These are phyloP conservation scores for Trichoderma asperelloides DNA, from an alignment of 495 filamentous ascomycete species.

Conservation along the genomic window DNA sequence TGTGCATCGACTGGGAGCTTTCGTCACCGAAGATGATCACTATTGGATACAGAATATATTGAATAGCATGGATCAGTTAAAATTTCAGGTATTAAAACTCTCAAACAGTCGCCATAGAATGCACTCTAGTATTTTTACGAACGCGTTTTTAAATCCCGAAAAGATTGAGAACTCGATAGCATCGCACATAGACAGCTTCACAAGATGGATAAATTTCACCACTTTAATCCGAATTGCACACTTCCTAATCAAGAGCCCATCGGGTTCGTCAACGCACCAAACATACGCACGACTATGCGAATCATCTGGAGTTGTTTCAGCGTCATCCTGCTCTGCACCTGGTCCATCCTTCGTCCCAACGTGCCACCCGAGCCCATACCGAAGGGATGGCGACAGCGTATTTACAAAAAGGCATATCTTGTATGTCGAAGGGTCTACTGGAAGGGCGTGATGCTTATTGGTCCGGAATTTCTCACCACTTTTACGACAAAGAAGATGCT, in stretches of 20 bases:
- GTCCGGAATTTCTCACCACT: neutral
- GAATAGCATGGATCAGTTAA: too few species aligned
- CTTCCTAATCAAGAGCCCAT: neutral
- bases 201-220: neutral
- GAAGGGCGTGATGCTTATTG: neutral
- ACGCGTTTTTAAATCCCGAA: too few species aligned
- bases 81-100: too few species aligned
- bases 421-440: neutral
- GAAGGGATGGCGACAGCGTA: neutral
- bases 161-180: too few species aligned
- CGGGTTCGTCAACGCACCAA: neutral
- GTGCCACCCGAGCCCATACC: neutral
- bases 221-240: neutral
- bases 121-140: too few species aligned
- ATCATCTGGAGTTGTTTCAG: neutral
- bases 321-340: neutral
- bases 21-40: too few species aligned
- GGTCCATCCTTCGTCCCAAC: neutral
- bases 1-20: too few species aligned
- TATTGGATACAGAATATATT: too few species aligned
- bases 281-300: neutral
- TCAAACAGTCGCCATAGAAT: too few species aligned
- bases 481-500: neutral
- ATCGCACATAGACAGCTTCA: too few species aligned
- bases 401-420: neutral